A percentile compares a stretch with the other conserved stretches of the same genome.
Conservation (phyloP, 257 asterid genomes). For the Nicotiana benthamiana region DNA sequence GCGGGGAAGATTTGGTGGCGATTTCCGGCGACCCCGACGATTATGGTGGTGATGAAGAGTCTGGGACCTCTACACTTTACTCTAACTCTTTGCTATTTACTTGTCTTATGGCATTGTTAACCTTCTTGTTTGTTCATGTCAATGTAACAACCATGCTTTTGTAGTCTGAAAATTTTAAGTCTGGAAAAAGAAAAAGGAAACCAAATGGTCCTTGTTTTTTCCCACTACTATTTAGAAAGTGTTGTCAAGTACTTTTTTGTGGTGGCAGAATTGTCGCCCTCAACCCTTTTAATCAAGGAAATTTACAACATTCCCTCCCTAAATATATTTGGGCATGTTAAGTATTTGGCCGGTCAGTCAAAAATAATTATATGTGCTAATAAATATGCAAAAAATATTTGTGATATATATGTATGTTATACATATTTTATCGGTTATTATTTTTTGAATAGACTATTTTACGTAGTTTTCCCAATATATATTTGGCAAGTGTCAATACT, state of each 20-base stretch:
- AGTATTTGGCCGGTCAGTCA: no score
- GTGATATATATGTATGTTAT: no score
- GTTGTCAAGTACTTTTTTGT: neutral
- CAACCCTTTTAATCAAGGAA: neutral
- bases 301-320: neutral
- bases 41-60: slow-evolving; percentile 34
- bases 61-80: slow-evolving; percentile 19
- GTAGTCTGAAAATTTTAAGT: neutral
- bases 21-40: slow-evolving; percentile 44
- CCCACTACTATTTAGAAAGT: neutral
- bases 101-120: slow-evolving; percentile 15
- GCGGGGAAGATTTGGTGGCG: slow-evolving; percentile 30
- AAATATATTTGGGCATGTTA: no score
- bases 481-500: no score
- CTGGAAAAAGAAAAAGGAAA: neutral
- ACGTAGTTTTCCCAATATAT: no score
- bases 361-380: no score
- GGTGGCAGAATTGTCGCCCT: slow-evolving; percentile 11
- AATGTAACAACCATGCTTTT: neutral
- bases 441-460: no score
- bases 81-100: slow-evolving; percentile 4
- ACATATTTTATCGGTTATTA: no score
- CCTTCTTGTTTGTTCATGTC: slow-evolving; percentile 15
- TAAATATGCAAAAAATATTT: no score
- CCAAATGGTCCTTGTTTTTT: neutral